phyloP scores from a whole-genome alignment of 2,329 filamentous ascomycete species.

The Colletotrichum eremochloae region DNA sequence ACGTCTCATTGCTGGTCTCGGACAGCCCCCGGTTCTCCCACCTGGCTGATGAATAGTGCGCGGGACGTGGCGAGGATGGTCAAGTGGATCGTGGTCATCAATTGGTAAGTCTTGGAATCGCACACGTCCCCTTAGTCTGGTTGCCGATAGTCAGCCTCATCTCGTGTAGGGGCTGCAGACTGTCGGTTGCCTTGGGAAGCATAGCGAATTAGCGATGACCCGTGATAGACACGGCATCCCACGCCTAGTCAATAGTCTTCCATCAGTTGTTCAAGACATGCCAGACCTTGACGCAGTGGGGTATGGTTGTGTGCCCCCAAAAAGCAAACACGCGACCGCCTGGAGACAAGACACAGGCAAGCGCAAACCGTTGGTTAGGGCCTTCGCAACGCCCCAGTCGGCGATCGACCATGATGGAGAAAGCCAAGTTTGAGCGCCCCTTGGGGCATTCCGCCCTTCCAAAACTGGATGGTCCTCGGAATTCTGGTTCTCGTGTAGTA shows the following conservation, averaged over 20 bases:
- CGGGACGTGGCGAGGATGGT: slow-evolving; percentile 23
- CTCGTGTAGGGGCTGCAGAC: background rate
- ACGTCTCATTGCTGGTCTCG: slow-evolving; percentile 27
- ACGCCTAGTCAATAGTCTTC: slow-evolving; percentile 8
- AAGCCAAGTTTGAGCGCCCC: slow-evolving; percentile 28
- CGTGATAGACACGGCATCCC: background rate
- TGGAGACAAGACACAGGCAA: background rate
- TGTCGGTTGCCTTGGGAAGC: background rate
- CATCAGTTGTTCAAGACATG: background rate
- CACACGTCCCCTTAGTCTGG: background rate
- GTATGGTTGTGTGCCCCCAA: slow-evolving; percentile 1
- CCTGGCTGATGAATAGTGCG: slow-evolving; percentile 3
- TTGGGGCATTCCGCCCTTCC: slow-evolving; percentile 12
- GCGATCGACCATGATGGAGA: slow-evolving; percentile 31
- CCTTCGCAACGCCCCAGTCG: slow-evolving; percentile 23
- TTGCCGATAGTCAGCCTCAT: background rate
- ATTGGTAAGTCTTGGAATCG: slow-evolving; percentile 20
- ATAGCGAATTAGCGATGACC: background rate
- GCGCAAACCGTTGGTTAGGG: slow-evolving; percentile 25
- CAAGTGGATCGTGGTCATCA: slow-evolving; percentile 16
- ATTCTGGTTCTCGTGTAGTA: slow-evolving; percentile 10
- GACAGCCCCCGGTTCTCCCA: slow-evolving; percentile 19
- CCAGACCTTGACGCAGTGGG: background rate
- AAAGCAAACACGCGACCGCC: slow-evolving; percentile 2
- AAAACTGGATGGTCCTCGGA: slow-evolving; percentile 19